These are phyloP conservation scores for Podospora fimiseda DNA, from an alignment of 495 filamentous ascomycete genomes.

Conservation along the genomic window DNA sequence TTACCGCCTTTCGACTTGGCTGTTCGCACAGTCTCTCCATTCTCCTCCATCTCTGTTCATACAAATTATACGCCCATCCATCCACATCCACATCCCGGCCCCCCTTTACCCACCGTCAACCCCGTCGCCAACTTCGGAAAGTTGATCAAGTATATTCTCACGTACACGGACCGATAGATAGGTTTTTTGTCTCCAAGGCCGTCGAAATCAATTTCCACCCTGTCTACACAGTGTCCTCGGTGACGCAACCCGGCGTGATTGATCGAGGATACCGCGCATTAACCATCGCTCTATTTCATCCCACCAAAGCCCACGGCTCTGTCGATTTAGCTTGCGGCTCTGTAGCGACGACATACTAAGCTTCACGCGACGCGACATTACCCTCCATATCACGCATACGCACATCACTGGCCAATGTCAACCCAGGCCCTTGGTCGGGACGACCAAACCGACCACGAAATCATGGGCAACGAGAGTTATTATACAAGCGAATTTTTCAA, in stretches of 20 bases:
- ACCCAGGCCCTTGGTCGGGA: background rate
- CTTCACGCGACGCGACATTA: background rate
- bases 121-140: background rate
- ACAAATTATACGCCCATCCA: background rate
- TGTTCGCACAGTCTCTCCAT: conserved; percentile 5
- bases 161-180: no score
- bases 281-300: background rate
- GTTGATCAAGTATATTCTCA: no score
- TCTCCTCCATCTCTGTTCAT: background rate
- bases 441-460: background rate
- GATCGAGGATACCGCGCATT: background rate
- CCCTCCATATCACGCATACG: background rate
- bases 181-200: no score
- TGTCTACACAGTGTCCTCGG: no score
- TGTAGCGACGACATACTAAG: background rate
- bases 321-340: background rate
- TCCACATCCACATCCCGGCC: background rate
- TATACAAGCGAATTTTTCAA: background rate
- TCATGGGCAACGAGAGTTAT: background rate
- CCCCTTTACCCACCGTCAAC: background rate
- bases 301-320: background rate
- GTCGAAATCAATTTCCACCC: no score
- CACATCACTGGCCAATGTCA: background rate
- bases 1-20: conserved; percentile 31
- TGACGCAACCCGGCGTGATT: background rate